phyloP scores from a whole-genome alignment of 139 green algal genomes.

The Chlorella sp. region DNA sequence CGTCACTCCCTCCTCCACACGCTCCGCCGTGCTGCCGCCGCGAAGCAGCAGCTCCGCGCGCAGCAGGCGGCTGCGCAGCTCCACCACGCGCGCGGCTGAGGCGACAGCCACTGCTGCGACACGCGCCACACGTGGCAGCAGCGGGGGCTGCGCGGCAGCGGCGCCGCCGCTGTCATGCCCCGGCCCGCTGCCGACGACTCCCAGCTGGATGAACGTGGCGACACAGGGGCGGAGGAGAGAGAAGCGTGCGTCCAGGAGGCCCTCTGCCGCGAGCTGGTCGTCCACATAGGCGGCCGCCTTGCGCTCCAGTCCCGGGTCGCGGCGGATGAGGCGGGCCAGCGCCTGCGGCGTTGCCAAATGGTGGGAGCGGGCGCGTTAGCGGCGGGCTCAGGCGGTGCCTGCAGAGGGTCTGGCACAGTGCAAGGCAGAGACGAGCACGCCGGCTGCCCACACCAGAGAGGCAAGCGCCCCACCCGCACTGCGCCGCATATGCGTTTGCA shows the following conservation, averaged over 20 bases:
- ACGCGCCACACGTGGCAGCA: neutral
- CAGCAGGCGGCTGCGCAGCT: neutral
- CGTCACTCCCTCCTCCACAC: neutral
- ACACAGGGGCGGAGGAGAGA: neutral
- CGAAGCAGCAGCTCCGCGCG: neutral
- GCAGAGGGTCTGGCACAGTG: too few species aligned
- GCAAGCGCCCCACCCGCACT: too few species aligned
- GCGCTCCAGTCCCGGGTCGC: too few species aligned
- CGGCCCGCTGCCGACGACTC: neutral
- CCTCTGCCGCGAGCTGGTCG: slow-evolving; percentile 3
- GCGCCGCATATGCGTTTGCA: too few species aligned
- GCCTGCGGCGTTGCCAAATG: too few species aligned
- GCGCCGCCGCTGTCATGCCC: neutral
- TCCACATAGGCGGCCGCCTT: slow-evolving; percentile 3
- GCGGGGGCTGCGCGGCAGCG: neutral
- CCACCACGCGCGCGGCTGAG: neutral
- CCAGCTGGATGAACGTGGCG: neutral
- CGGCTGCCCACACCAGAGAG: too few species aligned
- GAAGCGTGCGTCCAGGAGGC: slow-evolving; percentile 1
- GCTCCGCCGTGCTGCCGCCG: neutral
- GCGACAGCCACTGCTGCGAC: neutral
- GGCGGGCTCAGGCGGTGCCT: too few species aligned
- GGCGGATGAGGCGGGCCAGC: too few species aligned
- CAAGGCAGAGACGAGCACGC: too few species aligned
- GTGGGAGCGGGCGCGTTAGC: too few species aligned